Evolutionary conservation across 257 asterid genomes (phyloP), one percentile per base, ranked within the genome.

Genomic region (Thymus quinquecostatus): DNA sequence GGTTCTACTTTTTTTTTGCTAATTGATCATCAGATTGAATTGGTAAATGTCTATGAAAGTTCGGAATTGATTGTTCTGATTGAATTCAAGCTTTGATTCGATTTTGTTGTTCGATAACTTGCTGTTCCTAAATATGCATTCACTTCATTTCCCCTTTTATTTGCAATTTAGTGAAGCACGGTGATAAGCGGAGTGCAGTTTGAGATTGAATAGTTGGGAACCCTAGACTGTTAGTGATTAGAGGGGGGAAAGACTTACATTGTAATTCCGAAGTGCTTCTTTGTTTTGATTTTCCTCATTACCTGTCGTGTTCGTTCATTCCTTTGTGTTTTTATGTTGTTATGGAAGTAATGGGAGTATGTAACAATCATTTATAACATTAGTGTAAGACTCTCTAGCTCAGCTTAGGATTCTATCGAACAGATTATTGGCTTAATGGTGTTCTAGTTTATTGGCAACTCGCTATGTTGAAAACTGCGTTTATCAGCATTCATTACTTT

Each of bases 11-110:
- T 47, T 47, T 48, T 50, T 12, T 21, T 21, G 21, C n/a, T 4
- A 48, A 54, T 57, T 61, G 76, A 64, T 44, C 56, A 61, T 79
- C 73, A 12, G 65, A 66, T 68, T 69, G 69, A 68, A 62, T 50
- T 43, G 56, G 60, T 34, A 72, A 21, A 8, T 49, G 51, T 48
- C 7, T 29, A 66, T 14, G 57, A 32, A 40, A 63, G 32, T 49
- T 77, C 45, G 53, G 33, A 51, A 54, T 57, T 49, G 66, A 21
- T 68, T n/a, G 69, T 7, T 9, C 12, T 55, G 32, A 55, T 54
- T 47, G 72, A 64, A 48, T 69, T 50, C n/a, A 6, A 34, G 64
- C 41, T 66, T 44, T 5, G 27, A 51, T 11, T 59, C 68, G 4
- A 5, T 60, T 38, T 10, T 30, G 65, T 29, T 21, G 55, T 30